Evolutionary conservation across 139 green algal species (phyloP).

Genomic region (Gonium pectorale): DNA sequence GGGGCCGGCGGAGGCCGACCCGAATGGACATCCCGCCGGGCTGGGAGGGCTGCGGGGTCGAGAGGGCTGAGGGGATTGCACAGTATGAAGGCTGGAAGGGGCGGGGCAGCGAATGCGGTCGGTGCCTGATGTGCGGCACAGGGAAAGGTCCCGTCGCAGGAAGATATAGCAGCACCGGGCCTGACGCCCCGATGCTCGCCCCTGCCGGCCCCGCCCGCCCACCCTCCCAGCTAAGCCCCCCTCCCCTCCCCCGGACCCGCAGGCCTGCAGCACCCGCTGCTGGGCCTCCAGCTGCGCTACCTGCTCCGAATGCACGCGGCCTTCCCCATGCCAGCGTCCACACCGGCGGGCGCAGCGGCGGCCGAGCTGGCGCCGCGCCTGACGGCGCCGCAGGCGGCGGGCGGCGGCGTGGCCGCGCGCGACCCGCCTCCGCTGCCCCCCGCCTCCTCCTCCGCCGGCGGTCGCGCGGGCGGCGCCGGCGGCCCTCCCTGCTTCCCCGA

Average conservation of each 20-base stretch:
- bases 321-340: neutral
- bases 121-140: too few species aligned
- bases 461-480: neutral
- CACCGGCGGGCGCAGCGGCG: neutral
- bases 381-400: neutral
- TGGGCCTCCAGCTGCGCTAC: slow-evolving; percentile 70
- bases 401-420: neutral
- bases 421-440: slow-evolving; percentile 49
- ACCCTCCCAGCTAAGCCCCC: neutral
- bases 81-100: too few species aligned
- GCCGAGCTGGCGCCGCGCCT: slow-evolving; percentile 2
- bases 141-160: too few species aligned
- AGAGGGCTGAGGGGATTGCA: too few species aligned
- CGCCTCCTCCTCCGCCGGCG: neutral
- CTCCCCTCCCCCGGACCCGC: neutral
- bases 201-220: neutral
- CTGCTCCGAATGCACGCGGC: slow-evolving; percentile 66
- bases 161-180: too few species aligned
- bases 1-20: too few species aligned
- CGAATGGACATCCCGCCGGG: too few species aligned
- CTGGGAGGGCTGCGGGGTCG: too few species aligned
- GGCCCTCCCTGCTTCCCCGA: slow-evolving; percentile 39
- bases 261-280: slow-evolving; percentile 56
- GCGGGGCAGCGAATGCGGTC: too few species aligned
- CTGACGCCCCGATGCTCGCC: too few species aligned